Evolutionary conservation across 169 alveolate genomes (phyloP), one percentile per base, ranked within the genome.

Genomic region (Plasmodium gallinaceum): DNA sequence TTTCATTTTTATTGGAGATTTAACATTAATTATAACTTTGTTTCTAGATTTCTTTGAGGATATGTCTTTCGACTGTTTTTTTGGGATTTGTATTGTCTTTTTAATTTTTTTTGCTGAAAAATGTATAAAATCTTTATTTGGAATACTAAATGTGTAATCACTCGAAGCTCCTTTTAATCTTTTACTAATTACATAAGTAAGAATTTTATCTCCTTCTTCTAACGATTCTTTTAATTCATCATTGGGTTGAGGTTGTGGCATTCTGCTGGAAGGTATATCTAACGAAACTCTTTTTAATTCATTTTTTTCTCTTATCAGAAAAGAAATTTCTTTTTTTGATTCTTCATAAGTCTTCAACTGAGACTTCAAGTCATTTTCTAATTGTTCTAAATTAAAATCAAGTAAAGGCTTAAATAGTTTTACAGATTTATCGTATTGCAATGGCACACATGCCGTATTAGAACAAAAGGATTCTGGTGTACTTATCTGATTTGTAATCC

Each of bases 211-310:
- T 42, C 69, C 68, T 12, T 16, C 83, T 18, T 20, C 43, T 22
- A 39, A 10, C 16, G 39, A 39, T 83, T 52, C 54, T 42, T 26
- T 83, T 18, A 54, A 54, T 39, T 83, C 85, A 68, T 83, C 83
- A 24, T 83, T 83, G 14, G 91, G 85, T 22, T 83, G 66, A 24
- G 91, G 48, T 32, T 68, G 39, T 10, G 91, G 91, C 51, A 83
- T 24, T 46, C 7, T 68, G 61, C 91, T 83, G 22, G 54, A 37
- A 18, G 78, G 91, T n/a, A 83, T 32, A 32, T 18, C 37, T 39
- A 83, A 54, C 5, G 10, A 24, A 48, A 68, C 52, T 62, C 39
- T 66, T 46, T 51, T 43, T 12, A 68, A 20, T 14, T 52, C 32
- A 20, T 61, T 64, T 66, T 83, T n/a, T 14, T 78, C 80, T 12